Conservation (phyloP, 2,329 filamentous ascomycete species). For the Trichoderma sp. region DNA sequence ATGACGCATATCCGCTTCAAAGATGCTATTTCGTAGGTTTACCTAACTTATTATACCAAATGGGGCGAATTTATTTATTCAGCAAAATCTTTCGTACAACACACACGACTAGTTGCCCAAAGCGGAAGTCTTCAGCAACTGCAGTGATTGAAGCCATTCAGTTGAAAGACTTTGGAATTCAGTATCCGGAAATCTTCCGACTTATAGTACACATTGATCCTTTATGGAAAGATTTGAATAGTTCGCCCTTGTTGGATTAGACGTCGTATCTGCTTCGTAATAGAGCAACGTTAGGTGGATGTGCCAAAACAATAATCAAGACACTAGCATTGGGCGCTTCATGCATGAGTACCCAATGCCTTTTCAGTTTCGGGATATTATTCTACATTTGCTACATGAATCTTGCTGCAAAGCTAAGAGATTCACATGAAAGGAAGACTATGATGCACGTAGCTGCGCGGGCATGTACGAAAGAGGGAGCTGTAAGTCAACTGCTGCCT, state of each 20-base stretch:
- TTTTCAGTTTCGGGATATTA: neutral
- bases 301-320: neutral
- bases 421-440: neutral
- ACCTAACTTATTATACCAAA: neutral
- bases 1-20: neutral
- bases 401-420: neutral
- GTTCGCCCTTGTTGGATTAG: neutral
- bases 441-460: neutral
- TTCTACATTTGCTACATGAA: neutral
- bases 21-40: no score
- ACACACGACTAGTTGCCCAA: neutral
- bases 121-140: neutral
- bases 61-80: rapidly evolving
- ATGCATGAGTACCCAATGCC: conserved; percentile 14
- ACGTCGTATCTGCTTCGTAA: conserved; percentile 4
- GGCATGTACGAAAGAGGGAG: neutral
- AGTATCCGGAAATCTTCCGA: neutral
- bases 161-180: neutral
- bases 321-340: neutral
- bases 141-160: neutral
- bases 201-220: neutral
- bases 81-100: neutral
- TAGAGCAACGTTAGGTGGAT: neutral
- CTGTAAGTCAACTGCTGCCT: neutral
- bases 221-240: neutral